Base-by-base conservation (phyloP, 495 filamentous ascomycete species). In the Lindgomyces ingoldianus region DNA sequence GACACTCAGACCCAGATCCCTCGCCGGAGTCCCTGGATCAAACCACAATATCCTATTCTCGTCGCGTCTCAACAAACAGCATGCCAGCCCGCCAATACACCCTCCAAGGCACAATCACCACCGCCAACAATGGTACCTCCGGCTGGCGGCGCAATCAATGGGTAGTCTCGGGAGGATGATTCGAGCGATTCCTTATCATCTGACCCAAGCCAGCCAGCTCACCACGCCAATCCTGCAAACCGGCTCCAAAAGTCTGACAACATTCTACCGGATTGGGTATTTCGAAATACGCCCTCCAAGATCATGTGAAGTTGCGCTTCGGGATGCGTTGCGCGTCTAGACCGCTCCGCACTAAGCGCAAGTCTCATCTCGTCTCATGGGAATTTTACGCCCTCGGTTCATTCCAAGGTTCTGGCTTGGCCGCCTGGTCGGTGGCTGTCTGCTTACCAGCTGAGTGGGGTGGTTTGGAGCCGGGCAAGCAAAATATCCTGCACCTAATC, bases 81-180 rank as follows among this genome's bases (percentile, higher is more conserved):
- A 64, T 69, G 1, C 66, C 66, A 2, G 27, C 36, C 10, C 60
- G 29, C 27, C 60, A 64, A 18, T 2, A 50, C 3, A 54, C 33
- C 19, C 49, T 69, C 42, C 66, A 52, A 9, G 66, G 66, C 49
- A 63, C 50, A 14, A 26, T 69, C 49, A 69, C 66, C 22, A 65
- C 52, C 22, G 36, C 60, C 4, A 50, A 24, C 14, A 56, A 57
- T 30, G 64, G 48, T 1, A 53, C 45, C 22, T 14, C 30, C 2
- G 58, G 60, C 42, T 69, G 66, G 66, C 48, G 66, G 29, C 54
- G 66, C 18, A 69, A 69, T 21, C 66, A 69, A 57, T 69, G 66
- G 66, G 66, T 65, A 14, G 61, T 69, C 26, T 12, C 21, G 27
- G 66, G 60, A 36, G 60, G 49, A 39, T 64, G 55, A 68, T 51